A percentile compares a stretch with the other conserved stretches of the same genome.
phyloP scores from a whole-genome alignment of 2,329 filamentous ascomycete genomes.

The Penicillium sp. region DNA sequence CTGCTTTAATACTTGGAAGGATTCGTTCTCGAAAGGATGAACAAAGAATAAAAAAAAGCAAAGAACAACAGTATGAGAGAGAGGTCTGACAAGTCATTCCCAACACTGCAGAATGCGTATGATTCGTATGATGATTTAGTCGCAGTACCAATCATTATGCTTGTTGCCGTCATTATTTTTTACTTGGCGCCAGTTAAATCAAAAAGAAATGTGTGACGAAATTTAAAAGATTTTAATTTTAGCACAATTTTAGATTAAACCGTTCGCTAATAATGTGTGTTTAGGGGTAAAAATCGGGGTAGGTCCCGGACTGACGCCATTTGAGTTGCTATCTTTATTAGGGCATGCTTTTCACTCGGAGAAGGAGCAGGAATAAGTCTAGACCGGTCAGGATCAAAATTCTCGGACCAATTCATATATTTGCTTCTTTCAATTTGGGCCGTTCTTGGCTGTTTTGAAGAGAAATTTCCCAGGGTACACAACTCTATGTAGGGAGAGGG shows the following conservation, averaged over 20 bases:
- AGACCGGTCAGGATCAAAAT: constrained; percentile 26
- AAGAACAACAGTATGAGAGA: background rate
- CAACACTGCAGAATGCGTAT: background rate
- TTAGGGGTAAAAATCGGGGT: background rate
- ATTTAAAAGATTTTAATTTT: background rate
- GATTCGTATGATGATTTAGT: constrained; percentile 14
- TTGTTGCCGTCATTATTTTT: constrained; percentile 13
- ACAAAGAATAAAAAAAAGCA: background rate
- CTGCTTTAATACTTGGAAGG: background rate
- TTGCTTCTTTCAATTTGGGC: constrained; percentile 17
- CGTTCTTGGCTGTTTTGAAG: constrained; percentile 4
- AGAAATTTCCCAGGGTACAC: constrained; percentile 5
- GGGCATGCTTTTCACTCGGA: constrained; percentile 10
- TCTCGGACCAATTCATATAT: constrained; percentile 2
- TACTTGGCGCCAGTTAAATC: constrained; percentile 19
- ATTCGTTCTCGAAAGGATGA: constrained; percentile 4
- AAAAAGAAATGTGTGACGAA: constrained; percentile 7
- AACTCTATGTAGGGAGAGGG: background rate
- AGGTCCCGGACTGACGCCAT: constrained; percentile 17
- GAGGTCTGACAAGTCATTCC: constrained; percentile 5
- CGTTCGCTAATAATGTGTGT: background rate
- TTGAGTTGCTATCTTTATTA: background rate
- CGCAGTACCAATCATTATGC: constrained; percentile 17
- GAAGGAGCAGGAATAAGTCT: constrained; percentile 21
- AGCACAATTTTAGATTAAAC: background rate